Conservation (phyloP, 1,139 yeast species). For the Kazachstania sp. region DNA sequence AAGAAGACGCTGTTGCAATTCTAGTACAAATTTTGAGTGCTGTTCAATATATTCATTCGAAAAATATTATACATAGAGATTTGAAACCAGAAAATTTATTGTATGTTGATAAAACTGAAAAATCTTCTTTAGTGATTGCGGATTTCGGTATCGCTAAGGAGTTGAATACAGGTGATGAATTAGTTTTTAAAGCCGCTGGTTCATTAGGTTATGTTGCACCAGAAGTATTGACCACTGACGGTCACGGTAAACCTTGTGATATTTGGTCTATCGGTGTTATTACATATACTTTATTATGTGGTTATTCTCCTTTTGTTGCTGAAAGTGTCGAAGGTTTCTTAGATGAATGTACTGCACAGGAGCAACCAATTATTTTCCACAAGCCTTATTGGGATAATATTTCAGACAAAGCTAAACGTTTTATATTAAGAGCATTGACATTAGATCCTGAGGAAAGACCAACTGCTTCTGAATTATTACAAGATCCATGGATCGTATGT, state of each 20-base stretch:
- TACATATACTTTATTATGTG: slow-evolving; percentile 81
- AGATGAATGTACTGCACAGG: slow-evolving; percentile 65
- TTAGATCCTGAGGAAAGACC: slow-evolving; percentile 59
- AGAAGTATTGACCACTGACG: slow-evolving; percentile 65
- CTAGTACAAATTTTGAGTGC: slow-evolving; percentile 67
- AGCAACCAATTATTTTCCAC: slow-evolving; percentile 62
- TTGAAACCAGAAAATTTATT: slow-evolving; percentile 84
- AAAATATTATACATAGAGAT: slow-evolving; percentile 81
- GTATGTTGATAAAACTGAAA: slow-evolving; percentile 38
- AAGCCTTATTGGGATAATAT: slow-evolving; percentile 80
- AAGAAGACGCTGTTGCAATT: slow-evolving; percentile 68
- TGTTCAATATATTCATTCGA: slow-evolving; percentile 59
- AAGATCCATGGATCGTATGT: slow-evolving; percentile 62
- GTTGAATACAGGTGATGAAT: slow-evolving; percentile 48
- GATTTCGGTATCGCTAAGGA: slow-evolving; percentile 90
- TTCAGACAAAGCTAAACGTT: slow-evolving; percentile 64
- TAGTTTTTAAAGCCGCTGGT: slow-evolving; percentile 73
- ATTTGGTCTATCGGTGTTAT: slow-evolving; percentile 91
- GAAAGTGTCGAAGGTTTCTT: slow-evolving; percentile 76
- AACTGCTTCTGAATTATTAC: slow-evolving; percentile 53
- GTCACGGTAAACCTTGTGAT: slow-evolving; percentile 90
- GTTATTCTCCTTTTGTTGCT: slow-evolving; percentile 85
- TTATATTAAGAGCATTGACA: slow-evolving; percentile 58
- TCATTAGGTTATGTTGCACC: slow-evolving; percentile 94
- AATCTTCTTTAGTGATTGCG: slow-evolving; percentile 71